Evolutionary conservation across 2,329 filamentous ascomycete genomes (phyloP).

Genomic region (Tolypocladium inflatum): DNA sequence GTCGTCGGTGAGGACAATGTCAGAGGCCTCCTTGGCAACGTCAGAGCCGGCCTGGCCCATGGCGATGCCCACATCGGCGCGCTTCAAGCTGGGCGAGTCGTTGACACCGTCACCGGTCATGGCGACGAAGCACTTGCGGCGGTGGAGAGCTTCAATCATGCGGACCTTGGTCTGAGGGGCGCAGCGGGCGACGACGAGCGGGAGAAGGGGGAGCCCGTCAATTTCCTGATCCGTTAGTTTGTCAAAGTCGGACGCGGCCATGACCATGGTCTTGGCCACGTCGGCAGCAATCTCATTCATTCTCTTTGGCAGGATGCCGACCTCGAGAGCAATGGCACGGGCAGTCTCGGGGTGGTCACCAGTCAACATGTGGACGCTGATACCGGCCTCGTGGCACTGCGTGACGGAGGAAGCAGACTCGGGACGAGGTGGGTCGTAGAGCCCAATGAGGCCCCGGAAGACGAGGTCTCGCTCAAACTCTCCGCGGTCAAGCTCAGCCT

Average conservation of each 20-base stretch:
- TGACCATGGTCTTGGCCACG: conserved; percentile 51
- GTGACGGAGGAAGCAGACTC: conserved; percentile 53
- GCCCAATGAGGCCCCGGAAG: conserved; percentile 60
- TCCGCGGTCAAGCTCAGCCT: conserved; percentile 38
- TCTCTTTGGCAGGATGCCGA: conserved; percentile 48
- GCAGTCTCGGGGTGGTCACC: conserved; percentile 59
- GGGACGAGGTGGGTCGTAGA: conserved; percentile 64
- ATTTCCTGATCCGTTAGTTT: conserved; percentile 54
- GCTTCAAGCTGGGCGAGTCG: conserved; percentile 58
- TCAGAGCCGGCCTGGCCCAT: conserved; percentile 62
- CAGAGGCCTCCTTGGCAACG: conserved; percentile 59
- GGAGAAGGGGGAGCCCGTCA: conserved; percentile 51
- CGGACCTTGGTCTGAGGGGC: conserved; percentile 63
- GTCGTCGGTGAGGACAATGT: conserved; percentile 62
- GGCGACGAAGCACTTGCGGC: conserved; percentile 54
- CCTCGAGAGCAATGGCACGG: conserved; percentile 52
- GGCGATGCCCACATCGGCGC: conserved; percentile 61
- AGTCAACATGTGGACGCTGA: conserved; percentile 61
- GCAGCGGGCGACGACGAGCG: conserved; percentile 60
- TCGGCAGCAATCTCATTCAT: conserved; percentile 42
- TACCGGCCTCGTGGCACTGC: conserved; percentile 50
- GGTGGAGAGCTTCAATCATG: conserved; percentile 65
- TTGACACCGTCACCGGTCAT: conserved; percentile 70
- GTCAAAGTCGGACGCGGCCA: conserved; percentile 60
- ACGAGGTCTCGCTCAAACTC: conserved; percentile 50